These are phyloP conservation scores for Pseudonitzschia multiseries DNA, from an alignment of 108 stramenopile species.

Conservation along the genomic window DNA sequence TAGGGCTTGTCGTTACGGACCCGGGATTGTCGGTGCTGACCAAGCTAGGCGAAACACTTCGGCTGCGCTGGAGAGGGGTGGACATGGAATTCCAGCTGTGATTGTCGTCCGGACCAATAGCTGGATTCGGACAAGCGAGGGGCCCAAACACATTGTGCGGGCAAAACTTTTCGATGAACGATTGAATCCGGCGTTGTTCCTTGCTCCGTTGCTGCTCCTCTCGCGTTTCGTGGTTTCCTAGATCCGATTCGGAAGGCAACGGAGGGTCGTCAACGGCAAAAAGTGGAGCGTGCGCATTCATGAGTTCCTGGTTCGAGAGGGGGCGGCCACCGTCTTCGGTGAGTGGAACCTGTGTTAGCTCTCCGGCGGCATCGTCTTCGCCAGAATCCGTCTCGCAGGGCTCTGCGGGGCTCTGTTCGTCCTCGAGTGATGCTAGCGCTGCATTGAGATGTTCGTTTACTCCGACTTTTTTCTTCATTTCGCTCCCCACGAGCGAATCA, in stretches of 20 bases:
- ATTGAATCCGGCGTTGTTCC: conserved; percentile 59
- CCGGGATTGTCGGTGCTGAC: background rate
- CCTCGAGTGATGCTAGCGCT: conserved; percentile 73
- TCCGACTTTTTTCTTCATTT: conserved; percentile 80
- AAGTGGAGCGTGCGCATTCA: conserved; percentile 74
- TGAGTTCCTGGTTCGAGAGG: conserved; percentile 77
- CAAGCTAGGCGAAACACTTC: background rate
- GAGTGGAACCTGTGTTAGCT: conserved; percentile 26
- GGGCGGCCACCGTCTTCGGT: conserved; percentile 64
- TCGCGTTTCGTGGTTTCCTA: conserved; percentile 78
- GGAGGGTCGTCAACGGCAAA: conserved; percentile 81
- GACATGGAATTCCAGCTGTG: conserved; percentile 77
- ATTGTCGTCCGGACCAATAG: conserved; percentile 74
- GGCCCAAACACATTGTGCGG: conserved; percentile 77
- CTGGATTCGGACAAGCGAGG: conserved; percentile 77
- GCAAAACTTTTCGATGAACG: conserved; percentile 69
- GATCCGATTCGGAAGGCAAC: conserved; percentile 74
- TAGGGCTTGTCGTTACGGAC: background rate
- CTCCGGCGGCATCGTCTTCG: conserved; percentile 37
- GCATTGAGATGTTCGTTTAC: conserved; percentile 81
- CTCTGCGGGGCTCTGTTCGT: conserved; percentile 27
- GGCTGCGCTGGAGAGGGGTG: conserved; percentile 12
- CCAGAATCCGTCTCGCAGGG: conserved; percentile 12
- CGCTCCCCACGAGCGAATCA: conserved; percentile 76
- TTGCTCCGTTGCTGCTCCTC: conserved; percentile 71